These are phyloP conservation scores for Trichoderma brevicompactum DNA, from an alignment of 2,329 filamentous ascomycete species.

Conservation along the genomic window DNA sequence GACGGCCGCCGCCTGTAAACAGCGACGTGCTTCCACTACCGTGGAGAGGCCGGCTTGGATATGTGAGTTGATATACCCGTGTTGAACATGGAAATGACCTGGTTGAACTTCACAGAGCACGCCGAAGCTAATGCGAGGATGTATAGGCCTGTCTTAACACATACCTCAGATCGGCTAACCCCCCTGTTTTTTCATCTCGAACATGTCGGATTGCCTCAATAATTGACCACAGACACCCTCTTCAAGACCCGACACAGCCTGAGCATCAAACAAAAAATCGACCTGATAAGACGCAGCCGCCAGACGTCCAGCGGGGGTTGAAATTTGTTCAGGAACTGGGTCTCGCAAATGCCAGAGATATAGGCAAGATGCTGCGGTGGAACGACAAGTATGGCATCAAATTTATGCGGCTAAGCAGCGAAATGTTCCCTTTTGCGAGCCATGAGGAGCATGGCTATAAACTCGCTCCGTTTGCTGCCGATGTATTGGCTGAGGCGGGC, in stretches of 20 bases:
- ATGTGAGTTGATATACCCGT: slow-evolving; percentile 56
- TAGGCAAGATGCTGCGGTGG: slow-evolving; percentile 86
- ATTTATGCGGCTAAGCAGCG: slow-evolving; percentile 89
- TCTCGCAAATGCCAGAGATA: slow-evolving; percentile 79
- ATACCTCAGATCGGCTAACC: slow-evolving; percentile 79
- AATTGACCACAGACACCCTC: slow-evolving; percentile 81
- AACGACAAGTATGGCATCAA: slow-evolving; percentile 91
- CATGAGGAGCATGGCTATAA: slow-evolving; percentile 86
- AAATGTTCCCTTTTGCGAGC: slow-evolving; percentile 97
- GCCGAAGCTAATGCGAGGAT: slow-evolving; percentile 30
- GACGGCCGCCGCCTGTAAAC: slow-evolving; percentile 75
- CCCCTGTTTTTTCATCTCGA: slow-evolving; percentile 85
- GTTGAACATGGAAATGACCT: background rate
- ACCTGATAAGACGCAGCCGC: slow-evolving; percentile 72
- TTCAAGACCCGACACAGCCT: slow-evolving; percentile 74
- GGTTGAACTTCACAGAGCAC: background rate
- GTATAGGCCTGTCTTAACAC: slow-evolving; percentile 83
- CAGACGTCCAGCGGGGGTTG: slow-evolving; percentile 68
- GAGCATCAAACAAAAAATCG: slow-evolving; percentile 85
- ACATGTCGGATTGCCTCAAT: slow-evolving; percentile 93
- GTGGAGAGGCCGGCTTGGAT: slow-evolving; percentile 88
- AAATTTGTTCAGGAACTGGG: slow-evolving; percentile 77
- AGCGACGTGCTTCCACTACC: slow-evolving; percentile 83
- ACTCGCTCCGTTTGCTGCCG: slow-evolving; percentile 79
- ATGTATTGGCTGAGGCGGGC: slow-evolving; percentile 76